Conservation (phyloP, 805 yeast genomes). For the Candida easanensis region DNA sequence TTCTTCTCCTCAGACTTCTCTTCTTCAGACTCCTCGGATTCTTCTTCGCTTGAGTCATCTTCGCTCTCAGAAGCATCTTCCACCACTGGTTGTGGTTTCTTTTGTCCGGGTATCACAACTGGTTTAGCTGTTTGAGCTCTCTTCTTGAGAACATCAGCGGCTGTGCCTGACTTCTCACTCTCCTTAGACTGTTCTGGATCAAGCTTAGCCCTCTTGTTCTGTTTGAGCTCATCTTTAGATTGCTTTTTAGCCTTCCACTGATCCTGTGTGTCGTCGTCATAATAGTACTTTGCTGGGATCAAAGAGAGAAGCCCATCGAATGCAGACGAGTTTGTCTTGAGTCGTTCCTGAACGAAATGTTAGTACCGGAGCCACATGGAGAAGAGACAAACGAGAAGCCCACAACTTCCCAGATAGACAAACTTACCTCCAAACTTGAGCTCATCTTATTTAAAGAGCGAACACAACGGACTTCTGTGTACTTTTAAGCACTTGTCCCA, state of each 20-base stretch:
- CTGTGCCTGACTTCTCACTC: slow-evolving; percentile 48
- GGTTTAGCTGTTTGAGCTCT: slow-evolving; percentile 53
- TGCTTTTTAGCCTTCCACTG: slow-evolving; percentile 90
- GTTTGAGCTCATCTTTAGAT: slow-evolving; percentile 58
- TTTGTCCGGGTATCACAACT: slow-evolving; percentile 37
- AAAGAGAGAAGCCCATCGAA: slow-evolving; percentile 86
- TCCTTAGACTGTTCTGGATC: slow-evolving; percentile 60
- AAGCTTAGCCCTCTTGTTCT: slow-evolving; percentile 65
- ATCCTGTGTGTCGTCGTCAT: slow-evolving; percentile 82
- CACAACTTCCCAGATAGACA: background rate
- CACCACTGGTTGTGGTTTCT: slow-evolving; percentile 19
- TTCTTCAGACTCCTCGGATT: slow-evolving; percentile 4
- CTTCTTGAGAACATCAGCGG: slow-evolving; percentile 57
- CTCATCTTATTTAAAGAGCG: slow-evolving; percentile 35
- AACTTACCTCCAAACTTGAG: slow-evolving; percentile 58
- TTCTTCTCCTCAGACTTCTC: slow-evolving; percentile 23
- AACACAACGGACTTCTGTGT: background rate
- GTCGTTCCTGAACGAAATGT: slow-evolving; percentile 52
- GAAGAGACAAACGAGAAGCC: background rate
- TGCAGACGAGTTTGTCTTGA: slow-evolving; percentile 74
- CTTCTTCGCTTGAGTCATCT: slow-evolving; percentile 16
- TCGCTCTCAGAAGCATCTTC: slow-evolving; percentile 5
- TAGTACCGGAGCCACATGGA: slow-evolving; percentile 1
- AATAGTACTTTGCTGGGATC: slow-evolving; percentile 92
- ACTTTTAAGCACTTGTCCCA: background rate